A percentile compares a stretch with the other conserved stretches of the same genome.
phyloP scores from a whole-genome alignment of 345 rosid species.

The Syzygium grande region DNA sequence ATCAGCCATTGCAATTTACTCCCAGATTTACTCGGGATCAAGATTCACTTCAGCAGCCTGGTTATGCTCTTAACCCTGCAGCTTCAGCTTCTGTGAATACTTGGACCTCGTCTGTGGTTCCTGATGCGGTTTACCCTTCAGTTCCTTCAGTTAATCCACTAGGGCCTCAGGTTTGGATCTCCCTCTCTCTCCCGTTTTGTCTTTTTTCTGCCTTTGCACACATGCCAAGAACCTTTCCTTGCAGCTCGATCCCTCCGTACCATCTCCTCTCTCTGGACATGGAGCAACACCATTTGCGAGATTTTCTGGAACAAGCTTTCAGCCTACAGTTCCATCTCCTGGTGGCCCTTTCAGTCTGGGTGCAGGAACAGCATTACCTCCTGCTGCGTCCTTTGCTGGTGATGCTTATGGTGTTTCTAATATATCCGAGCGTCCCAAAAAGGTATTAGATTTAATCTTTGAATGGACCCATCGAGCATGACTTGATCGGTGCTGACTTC shows the following conservation, averaged over 20 bases:
- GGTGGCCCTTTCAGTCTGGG: slow-evolving; percentile 45
- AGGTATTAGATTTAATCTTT: slow-evolving; percentile 23
- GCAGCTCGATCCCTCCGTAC: slow-evolving; percentile 58
- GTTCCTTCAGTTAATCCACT: slow-evolving; percentile 41
- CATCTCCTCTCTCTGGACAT: slow-evolving; percentile 53
- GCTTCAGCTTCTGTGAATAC: slow-evolving; percentile 29
- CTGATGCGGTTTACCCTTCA: slow-evolving; percentile 50
- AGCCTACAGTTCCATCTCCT: slow-evolving; percentile 40
- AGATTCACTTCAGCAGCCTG: slow-evolving; percentile 32
- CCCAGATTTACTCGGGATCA: slow-evolving; percentile 42
- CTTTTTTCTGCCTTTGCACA: background rate
- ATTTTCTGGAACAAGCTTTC: slow-evolving; percentile 56
- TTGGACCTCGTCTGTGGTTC: slow-evolving; percentile 51
- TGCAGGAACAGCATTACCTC: slow-evolving; percentile 50
- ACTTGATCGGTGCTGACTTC: slow-evolving; percentile 4
- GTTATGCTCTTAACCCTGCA: slow-evolving; percentile 37
- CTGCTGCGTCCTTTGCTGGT: slow-evolving; percentile 50
- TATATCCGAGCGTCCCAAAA: slow-evolving; percentile 71
- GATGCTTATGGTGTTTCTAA: slow-evolving; percentile 67
- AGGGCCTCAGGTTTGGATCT: slow-evolving; percentile 32
- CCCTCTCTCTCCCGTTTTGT: background rate
- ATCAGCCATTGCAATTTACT: slow-evolving; percentile 67
- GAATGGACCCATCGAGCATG: background rate
- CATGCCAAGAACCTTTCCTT: slow-evolving; percentile 4
- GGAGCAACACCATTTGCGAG: slow-evolving; percentile 58